phyloP scores from a whole-genome alignment of 2,329 filamentous ascomycete genomes.

The Colletotrichum cordylinicola region DNA sequence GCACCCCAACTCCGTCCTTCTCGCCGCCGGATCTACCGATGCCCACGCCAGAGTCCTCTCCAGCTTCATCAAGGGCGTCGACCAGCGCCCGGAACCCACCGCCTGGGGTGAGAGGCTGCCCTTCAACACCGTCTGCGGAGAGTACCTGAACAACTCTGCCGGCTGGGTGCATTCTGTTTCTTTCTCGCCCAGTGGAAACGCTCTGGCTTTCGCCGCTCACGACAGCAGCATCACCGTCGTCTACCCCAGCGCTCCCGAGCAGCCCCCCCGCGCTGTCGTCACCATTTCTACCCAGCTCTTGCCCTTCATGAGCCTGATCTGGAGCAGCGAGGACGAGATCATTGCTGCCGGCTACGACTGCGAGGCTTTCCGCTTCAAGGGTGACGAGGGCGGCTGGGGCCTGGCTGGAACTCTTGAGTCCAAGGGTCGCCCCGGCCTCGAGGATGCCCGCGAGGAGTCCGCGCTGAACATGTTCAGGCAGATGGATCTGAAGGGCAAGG shows the following conservation, averaged over 20 bases:
- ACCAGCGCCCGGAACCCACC: slow-evolving; percentile 82
- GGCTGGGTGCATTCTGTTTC: slow-evolving; percentile 95
- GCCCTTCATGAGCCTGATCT: slow-evolving; percentile 91
- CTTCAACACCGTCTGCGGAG: slow-evolving; percentile 98
- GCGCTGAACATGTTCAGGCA: slow-evolving; percentile 98
- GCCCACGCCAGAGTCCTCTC: slow-evolving; percentile 95
- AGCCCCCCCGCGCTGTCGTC: slow-evolving; percentile 88
- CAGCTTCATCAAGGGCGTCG: slow-evolving; percentile 94
- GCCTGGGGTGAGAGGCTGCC: slow-evolving; percentile 95
- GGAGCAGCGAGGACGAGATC: slow-evolving; percentile 91
- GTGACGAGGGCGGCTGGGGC: slow-evolving; percentile 81
- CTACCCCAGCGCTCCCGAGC: slow-evolving; percentile 89
- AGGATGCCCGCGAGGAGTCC: slow-evolving; percentile 79
- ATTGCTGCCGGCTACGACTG: slow-evolving; percentile 92
- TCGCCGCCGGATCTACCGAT: slow-evolving; percentile 96
- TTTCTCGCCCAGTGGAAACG: slow-evolving; percentile 91
- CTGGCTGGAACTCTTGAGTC: slow-evolving; percentile 81
- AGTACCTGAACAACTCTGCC: slow-evolving; percentile 94
- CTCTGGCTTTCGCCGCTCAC: slow-evolving; percentile 92
- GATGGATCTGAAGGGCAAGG: slow-evolving; percentile 97
- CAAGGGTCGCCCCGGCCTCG: slow-evolving; percentile 68
- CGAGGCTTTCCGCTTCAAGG: slow-evolving; percentile 89
- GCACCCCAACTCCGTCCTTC: slow-evolving; percentile 96
- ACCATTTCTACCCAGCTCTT: slow-evolving; percentile 89
- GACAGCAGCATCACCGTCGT: slow-evolving; percentile 97